Evolutionary conservation across 2,329 filamentous ascomycete species (phyloP).

Genomic region (Trichoderma sp.): DNA sequence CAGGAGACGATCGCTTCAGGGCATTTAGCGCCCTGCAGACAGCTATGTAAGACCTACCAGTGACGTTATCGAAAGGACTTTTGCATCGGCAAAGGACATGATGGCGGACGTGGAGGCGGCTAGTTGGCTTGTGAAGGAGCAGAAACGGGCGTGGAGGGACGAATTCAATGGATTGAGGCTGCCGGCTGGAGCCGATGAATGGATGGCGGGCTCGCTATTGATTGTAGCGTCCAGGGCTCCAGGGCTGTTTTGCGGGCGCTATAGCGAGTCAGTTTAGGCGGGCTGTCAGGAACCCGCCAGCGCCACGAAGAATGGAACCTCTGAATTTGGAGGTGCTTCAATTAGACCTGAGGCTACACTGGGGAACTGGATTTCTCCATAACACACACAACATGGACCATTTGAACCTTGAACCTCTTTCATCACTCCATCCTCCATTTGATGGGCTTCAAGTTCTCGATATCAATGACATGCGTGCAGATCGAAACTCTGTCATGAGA

Average conservation of each 20-base stretch:
- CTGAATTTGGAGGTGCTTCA: not conserved
- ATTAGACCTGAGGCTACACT: not conserved
- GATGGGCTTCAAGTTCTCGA: not conserved
- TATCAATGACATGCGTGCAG: not conserved
- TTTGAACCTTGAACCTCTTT: too few relatives aligned
- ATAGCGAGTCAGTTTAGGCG: not conserved
- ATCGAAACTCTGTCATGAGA: not conserved
- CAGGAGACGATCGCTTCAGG: not conserved
- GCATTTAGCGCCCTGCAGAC: not conserved
- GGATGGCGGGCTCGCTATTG: not conserved
- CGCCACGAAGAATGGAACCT: not conserved
- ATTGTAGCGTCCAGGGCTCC: not conserved
- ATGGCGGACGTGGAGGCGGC: not conserved
- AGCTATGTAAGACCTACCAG: constrained; percentile 39
- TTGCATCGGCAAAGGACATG: constrained; percentile 48
- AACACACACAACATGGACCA: too few relatives aligned
- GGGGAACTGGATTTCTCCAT: not conserved
- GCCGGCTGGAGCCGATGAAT: not conserved
- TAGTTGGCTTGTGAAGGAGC: not conserved
- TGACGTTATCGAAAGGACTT: constrained; percentile 46
- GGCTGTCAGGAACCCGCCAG: not conserved
- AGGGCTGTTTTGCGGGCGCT: not conserved
- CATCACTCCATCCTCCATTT: too few relatives aligned
- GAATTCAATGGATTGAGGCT: not conserved
- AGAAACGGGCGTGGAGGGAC: not conserved